Base-by-base conservation (phyloP, 2,329 filamentous ascomycete species). In the Phoma herbarum region DNA sequence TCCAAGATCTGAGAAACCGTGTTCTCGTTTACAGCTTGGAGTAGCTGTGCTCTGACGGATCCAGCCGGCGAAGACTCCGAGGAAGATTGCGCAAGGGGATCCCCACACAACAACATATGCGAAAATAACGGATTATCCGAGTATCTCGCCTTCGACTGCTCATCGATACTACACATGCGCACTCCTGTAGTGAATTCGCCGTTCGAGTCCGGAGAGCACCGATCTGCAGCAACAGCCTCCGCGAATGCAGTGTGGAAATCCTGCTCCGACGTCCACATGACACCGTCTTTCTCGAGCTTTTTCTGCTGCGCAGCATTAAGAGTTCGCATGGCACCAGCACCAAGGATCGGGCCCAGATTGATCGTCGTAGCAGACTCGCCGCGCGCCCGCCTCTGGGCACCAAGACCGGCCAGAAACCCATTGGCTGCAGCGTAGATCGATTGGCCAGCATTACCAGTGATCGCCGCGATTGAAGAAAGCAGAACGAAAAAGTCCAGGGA, bases 391-490 rank as follows among this genome's bases (percentile, higher is more conserved):
- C 83, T 68, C 16, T 79, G 70, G 0, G 61, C 45, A 0, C 75
- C 78, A 0, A 85, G 64, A 1, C 63, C 63, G 8, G 62, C 63
- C 75, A 84, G 78, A 69, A 76, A 85, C 3, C 61, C 60, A 44
- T 73, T 73, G 0, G 68, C 67, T 0, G 65, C 64, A 5, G 43
- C 42, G 50, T 74, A 74, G 12, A 46, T 58, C 6, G 62, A 33
- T 43, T 73, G 70, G 1, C 69, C 67, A 0, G 16, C 8, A 18
- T 65, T 65, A 2, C 67, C 67, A 0, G 46, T 16, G 0, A 68
- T 33, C 5, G 26, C 23, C 2, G 64, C 39, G 1, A 65, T 22
- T 0, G 70, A 74, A 0, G 70, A 71, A 42, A 70, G 55, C 14
- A 70, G 1, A n/a, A 72, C 41, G 44, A 73, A 71, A 47, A 71